These are phyloP conservation scores for Saraca asoca DNA, from an alignment of 331 rosid genomes.

Conservation along the genomic window DNA sequence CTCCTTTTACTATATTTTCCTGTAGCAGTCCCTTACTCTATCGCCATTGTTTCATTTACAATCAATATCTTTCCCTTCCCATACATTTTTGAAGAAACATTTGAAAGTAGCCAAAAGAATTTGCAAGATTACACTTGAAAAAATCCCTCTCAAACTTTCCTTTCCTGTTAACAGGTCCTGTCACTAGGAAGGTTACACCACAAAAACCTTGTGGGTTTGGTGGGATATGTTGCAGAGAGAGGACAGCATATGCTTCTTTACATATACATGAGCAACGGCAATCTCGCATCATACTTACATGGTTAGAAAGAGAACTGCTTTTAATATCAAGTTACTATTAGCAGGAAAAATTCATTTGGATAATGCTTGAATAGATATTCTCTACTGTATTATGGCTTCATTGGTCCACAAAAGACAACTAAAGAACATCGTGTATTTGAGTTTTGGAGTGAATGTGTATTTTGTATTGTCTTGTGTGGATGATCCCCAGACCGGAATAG, in stretches of 20 bases:
- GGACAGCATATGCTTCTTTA: constrained; percentile 54
- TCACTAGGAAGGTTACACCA: constrained; percentile 58
- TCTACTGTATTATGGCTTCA: neutral
- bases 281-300: constrained; percentile 49
- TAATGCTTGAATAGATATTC: neutral
- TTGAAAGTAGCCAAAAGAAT: constrained; percentile 10
- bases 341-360: neutral
- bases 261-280: constrained; percentile 51
- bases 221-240: constrained; percentile 52
- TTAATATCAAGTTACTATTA: constrained; percentile 20
- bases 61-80: neutral
- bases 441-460: neutral
- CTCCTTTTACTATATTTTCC: constrained; percentile 26
- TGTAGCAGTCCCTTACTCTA: constrained; percentile 18
- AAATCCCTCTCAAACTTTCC: neutral
- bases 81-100: constrained; percentile 14
- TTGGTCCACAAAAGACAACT: constrained; percentile 6
- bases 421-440: constrained; percentile 22
- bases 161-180: constrained; percentile 42
- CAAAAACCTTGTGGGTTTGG: constrained; percentile 46
- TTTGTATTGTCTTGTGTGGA: constrained; percentile 15
- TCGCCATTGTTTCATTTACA: constrained; percentile 9
- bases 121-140: constrained; percentile 4
- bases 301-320: constrained; percentile 43
- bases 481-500: neutral